Conservation (phyloP, 1,284 basidiomycete genomes). For the Cystobasidium pallidum region DNA sequence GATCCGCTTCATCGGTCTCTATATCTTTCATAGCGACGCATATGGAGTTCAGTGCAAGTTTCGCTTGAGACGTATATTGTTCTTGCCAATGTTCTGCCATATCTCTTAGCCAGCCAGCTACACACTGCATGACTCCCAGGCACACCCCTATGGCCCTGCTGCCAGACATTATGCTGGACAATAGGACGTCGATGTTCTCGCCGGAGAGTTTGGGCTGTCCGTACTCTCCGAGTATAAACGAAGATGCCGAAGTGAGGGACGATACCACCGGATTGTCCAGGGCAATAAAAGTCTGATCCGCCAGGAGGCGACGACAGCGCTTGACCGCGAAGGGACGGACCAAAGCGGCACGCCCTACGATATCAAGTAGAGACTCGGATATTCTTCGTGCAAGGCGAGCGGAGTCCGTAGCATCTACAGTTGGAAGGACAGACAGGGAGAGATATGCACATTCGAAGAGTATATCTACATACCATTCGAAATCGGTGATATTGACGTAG, state of each 20-base stretch:
- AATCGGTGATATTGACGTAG: slow-evolving; percentile 86
- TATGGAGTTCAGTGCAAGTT: background rate
- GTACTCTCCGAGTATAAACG: slow-evolving; percentile 32
- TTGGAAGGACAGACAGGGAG: slow-evolving; percentile 57
- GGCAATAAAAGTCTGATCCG: slow-evolving; percentile 69
- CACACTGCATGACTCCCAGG: slow-evolving; percentile 14
- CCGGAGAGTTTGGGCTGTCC: background rate
- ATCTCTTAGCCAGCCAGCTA: slow-evolving; percentile 20
- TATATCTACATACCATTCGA: slow-evolving; percentile 95
- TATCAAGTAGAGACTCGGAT: slow-evolving; percentile 80
- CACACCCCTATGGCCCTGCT: background rate
- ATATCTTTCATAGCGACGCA: background rate
- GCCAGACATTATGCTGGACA: background rate
- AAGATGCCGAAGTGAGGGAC: slow-evolving; percentile 9
- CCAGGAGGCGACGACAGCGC: slow-evolving; percentile 75
- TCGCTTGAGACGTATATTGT: background rate
- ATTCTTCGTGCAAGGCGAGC: slow-evolving; percentile 69
- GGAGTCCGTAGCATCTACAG: background rate
- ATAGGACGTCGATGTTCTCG: background rate
- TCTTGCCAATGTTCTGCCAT: background rate
- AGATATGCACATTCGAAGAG: slow-evolving; percentile 86
- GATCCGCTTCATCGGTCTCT: background rate
- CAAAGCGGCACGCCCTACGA: slow-evolving; percentile 77
- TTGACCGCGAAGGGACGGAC: slow-evolving; percentile 77
- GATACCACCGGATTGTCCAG: background rate